Evolutionary conservation across 2,329 filamentous ascomycete genomes (phyloP).

Genomic region (Aspergillus fischeri): DNA sequence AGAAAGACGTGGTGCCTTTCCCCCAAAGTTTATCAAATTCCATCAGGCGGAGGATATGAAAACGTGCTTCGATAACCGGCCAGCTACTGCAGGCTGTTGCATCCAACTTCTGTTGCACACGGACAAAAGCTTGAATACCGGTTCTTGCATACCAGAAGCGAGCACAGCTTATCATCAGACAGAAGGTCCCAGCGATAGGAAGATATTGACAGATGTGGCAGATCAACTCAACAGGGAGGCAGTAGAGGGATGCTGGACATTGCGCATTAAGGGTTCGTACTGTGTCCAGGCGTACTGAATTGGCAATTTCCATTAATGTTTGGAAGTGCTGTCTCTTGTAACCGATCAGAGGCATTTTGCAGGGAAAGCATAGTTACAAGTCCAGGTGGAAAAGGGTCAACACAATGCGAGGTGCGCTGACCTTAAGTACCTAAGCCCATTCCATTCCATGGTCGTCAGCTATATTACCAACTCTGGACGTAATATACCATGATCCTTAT

Average conservation of each 20-base stretch:
- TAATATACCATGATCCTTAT: no score
- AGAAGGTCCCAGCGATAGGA: background rate
- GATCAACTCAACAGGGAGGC: background rate
- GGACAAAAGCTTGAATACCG: background rate
- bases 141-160: background rate
- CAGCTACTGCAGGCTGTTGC: background rate
- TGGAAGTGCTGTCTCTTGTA: background rate
- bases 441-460: no score
- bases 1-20: background rate
- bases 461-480: no score
- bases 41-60: background rate
- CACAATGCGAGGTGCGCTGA: background rate
- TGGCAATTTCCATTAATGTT: background rate
- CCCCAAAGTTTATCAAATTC: background rate
- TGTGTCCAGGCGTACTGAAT: background rate
- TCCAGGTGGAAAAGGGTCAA: background rate
- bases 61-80: background rate
- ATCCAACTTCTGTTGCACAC: background rate
- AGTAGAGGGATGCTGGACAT: background rate
- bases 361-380: background rate
- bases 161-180: background rate
- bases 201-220: background rate
- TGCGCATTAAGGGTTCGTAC: background rate
- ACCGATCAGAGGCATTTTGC: background rate
- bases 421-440: background rate